Conservation (phyloP, 1,284 basidiomycete genomes). For the Ceratobasidium sp. region DNA sequence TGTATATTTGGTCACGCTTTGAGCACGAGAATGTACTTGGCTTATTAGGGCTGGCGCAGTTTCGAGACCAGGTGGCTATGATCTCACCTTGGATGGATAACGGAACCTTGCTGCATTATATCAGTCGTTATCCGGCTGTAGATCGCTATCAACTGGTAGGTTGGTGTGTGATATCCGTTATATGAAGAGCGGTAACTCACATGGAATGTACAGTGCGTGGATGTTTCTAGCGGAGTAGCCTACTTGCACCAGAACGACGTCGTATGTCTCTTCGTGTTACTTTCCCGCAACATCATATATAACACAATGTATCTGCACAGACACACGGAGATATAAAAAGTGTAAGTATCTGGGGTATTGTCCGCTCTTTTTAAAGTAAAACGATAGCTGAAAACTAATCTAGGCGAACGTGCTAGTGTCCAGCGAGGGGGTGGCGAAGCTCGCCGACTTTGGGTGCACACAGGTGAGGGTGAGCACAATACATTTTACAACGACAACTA, state of each 20-base stretch:
- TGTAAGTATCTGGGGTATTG: neutral
- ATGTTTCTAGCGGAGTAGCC: neutral
- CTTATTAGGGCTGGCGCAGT: conserved; percentile 3
- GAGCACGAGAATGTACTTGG: conserved; percentile 14
- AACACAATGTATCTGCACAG: neutral
- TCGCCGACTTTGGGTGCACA: conserved; percentile 31
- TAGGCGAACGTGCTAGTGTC: conserved; percentile 21
- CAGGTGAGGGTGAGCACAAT: neutral
- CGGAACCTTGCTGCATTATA: conserved; percentile 13
- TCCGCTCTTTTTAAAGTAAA: neutral
- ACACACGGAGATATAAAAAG: conserved; percentile 18
- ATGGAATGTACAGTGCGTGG: neutral
- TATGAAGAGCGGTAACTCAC: neutral
- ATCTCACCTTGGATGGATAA: conserved; percentile 32
- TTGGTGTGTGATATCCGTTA: too few relatives aligned
- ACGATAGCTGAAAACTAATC: too few relatives aligned
- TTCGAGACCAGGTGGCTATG: conserved; percentile 5
- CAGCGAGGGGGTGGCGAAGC: neutral
- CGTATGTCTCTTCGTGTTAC: neutral
- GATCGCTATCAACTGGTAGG: conserved; percentile 30
- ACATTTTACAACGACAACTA: neutral
- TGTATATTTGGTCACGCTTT: conserved; percentile 9
- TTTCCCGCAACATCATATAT: neutral
- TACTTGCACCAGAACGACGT: neutral
- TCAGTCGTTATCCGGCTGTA: neutral